Base-by-base conservation (phyloP, 192 early-diverging fungal species). In the Mortierella alpina region DNA sequence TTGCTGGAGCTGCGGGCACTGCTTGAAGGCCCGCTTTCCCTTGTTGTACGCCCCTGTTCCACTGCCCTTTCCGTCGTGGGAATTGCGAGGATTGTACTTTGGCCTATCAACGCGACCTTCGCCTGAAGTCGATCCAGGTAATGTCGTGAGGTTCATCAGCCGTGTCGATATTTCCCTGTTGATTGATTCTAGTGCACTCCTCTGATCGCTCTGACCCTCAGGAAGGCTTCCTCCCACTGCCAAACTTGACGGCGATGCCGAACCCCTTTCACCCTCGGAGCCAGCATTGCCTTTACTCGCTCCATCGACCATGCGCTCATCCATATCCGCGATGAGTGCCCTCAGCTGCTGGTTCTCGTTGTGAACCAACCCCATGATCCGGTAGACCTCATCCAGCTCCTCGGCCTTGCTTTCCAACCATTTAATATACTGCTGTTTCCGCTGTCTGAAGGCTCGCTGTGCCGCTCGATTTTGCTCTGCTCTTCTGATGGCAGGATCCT, bases 381-480 rank as follows among this genome's bases (percentile, higher is more conserved):
- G 51, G 20, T 70, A 77, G 5, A 69, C 68, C 20, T 77, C 75
- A 10, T 77, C 67, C 69, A 95, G 82, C 61, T 91, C 90, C 66
- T 91, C 88, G 18, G 92, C 91, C 55, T 90, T 88, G 12, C 85
- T 88, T 81, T 96, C 95, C 3, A 96, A 87, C 46, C 90, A 87
- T 67, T 90, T 88, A 44, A 96, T 88, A 70, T 96, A 94, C 73
- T 90, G 86, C 59, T 94, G 90, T 63, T 92, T 90, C 55, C 95
- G 87, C 79, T 96, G 93, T 46, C 95, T 92, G 76, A 96, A 96
- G 5, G 95, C 94, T 3, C 94, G 88, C 84, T 96, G 95, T 0
- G 95, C 95, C 0, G 94, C 94, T 22, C 95, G 88, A 78, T 96
- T 96, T 76, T 96, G 95, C n/a, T 91, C 93, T 0, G 94, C 94